Conservation (phyloP, 176 grass and related monocot species). For the Avena insularis region DNA sequence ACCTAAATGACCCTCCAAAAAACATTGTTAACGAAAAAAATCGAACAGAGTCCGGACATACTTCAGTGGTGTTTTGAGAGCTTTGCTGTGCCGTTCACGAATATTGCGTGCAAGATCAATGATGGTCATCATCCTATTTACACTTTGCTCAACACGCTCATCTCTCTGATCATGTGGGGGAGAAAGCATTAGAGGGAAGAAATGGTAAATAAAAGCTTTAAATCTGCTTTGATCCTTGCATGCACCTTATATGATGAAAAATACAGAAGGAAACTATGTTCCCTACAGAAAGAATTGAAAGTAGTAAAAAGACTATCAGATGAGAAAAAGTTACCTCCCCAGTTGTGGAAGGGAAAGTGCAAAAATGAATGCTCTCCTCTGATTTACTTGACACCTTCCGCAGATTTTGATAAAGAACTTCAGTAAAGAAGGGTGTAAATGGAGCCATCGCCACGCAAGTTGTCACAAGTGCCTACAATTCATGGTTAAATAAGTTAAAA, state of each 20-base stretch:
- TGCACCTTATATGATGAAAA: slow-evolving; percentile 2
- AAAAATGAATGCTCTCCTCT: slow-evolving; percentile 93
- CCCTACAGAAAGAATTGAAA: background rate
- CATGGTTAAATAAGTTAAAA: slow-evolving; percentile 36
- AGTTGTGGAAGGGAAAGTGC: slow-evolving; percentile 82
- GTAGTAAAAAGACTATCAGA: background rate
- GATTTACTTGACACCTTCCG: slow-evolving; percentile 74
- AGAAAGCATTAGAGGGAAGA: background rate
- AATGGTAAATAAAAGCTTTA: background rate
- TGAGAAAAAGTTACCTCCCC: slow-evolving; percentile 64
- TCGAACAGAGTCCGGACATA: slow-evolving; percentile 45
- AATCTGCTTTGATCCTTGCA: background rate
- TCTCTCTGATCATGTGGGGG: slow-evolving; percentile 71
- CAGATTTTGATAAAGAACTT: slow-evolving; percentile 97
- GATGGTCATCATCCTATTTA: slow-evolving; percentile 96
- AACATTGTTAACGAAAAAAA: background rate
- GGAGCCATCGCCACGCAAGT: slow-evolving; percentile 92
- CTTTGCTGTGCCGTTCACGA: slow-evolving; percentile 88
- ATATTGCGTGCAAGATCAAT: slow-evolving; percentile 98
- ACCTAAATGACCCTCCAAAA: slow-evolving; percentile 18
- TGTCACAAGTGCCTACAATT: slow-evolving; percentile 84
- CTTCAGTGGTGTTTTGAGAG: slow-evolving; percentile 98
- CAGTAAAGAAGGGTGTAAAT: slow-evolving; percentile 99
- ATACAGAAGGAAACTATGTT: background rate
- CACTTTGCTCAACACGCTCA: slow-evolving; percentile 96